Percentiles rank a stretch among this genome's conserved stretches.
Evolutionary conservation across 1,284 basidiomycete genomes (phyloP).

Genomic region (Ustilago esculenta): DNA sequence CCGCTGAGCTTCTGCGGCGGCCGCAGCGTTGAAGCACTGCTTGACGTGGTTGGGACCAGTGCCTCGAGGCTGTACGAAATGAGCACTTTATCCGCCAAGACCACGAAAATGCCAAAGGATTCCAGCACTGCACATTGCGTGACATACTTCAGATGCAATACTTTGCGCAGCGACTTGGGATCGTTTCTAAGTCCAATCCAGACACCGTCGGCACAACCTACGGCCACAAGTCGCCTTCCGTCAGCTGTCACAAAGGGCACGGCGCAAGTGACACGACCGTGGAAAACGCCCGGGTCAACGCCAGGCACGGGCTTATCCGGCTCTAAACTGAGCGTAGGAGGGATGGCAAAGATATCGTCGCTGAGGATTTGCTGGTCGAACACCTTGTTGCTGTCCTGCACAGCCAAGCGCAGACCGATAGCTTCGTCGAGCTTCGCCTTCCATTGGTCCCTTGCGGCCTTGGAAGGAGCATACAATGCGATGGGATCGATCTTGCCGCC

Average conservation of each 20-base stretch:
- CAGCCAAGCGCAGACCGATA: conserved; percentile 81
- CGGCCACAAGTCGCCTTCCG: conserved; percentile 83
- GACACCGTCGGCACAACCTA: conserved; percentile 93
- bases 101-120: conserved; percentile 93
- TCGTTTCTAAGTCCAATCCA: conserved; percentile 95
- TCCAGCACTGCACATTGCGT: conserved; percentile 94
- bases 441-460: conserved; percentile 83
- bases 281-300: conserved; percentile 82
- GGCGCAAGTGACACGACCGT: conserved; percentile 90
- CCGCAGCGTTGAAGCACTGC: conserved; percentile 66
- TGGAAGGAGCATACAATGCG: conserved; percentile 84
- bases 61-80: conserved; percentile 87
- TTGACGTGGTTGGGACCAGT: conserved; percentile 84
- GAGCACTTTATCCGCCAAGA: conserved; percentile 84
- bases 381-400: conserved; percentile 90
- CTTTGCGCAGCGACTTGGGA: conserved; percentile 84
- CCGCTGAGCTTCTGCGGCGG: conserved; percentile 85
- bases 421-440: conserved; percentile 87
- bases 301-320: conserved; percentile 42
- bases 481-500: conserved; percentile 56
- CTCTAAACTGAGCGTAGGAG: conserved; percentile 36
- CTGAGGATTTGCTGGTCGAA: conserved; percentile 63
- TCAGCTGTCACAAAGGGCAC: conserved; percentile 81
- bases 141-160: conserved; percentile 87
- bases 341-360: conserved; percentile 65